These are phyloP conservation scores for Fusarium nodosum DNA, from an alignment of 2,329 filamentous ascomycete species.

Conservation along the genomic window DNA sequence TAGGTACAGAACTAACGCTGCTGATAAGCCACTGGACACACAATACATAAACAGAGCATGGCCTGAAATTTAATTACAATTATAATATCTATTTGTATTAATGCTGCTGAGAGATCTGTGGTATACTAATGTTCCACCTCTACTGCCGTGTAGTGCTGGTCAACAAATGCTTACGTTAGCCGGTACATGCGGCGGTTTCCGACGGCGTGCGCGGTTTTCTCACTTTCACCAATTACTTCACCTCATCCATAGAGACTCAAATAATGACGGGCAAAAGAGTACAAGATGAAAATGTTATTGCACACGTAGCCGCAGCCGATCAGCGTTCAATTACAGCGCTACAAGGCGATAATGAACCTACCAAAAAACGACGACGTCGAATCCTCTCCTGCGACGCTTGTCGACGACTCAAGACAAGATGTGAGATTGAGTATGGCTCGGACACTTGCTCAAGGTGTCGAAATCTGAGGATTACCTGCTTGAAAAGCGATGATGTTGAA, in stretches of 20 bases:
- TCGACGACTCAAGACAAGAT: slow-evolving; percentile 41
- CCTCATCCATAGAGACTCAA: neutral
- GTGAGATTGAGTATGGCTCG: slow-evolving; percentile 31
- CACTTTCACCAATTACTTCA: neutral
- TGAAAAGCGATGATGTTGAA: slow-evolving; percentile 28
- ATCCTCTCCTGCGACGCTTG: slow-evolving; percentile 42
- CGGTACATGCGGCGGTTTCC: slow-evolving; percentile 10
- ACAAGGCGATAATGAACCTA: slow-evolving; percentile 10
- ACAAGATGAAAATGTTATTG: neutral
- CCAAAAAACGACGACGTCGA: slow-evolving; percentile 34
- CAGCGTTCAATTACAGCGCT: neutral
- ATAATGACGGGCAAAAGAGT: slow-evolving; percentile 22
- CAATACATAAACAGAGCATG: neutral
- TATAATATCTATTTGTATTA: neutral
- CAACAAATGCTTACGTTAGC: slow-evolving; percentile 12
- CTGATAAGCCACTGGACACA: neutral
- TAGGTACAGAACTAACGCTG: neutral
- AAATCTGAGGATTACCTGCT: slow-evolving; percentile 30
- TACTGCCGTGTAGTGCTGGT: neutral
- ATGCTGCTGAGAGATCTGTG: neutral
- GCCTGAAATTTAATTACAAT: neutral
- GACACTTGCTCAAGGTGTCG: slow-evolving; percentile 37
- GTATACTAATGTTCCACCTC: neutral
- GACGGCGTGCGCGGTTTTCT: slow-evolving; percentile 28
- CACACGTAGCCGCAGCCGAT: neutral